Evolutionary conservation across 371 early-diverging fungal genomes (phyloP).

Genomic region (Mucor saturninus): DNA sequence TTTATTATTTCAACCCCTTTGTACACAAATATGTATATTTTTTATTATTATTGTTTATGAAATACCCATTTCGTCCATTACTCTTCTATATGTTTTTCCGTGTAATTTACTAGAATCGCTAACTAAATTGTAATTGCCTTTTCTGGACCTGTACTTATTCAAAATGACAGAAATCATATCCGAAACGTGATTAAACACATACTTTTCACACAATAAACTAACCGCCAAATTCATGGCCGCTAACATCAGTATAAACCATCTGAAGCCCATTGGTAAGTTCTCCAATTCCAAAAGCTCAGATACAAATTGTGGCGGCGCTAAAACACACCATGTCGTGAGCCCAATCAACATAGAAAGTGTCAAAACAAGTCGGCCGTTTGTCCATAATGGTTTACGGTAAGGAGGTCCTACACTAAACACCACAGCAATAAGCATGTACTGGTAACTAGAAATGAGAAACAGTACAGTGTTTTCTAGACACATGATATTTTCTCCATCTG

Average conservation of each 20-base stretch:
- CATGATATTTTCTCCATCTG: constrained; percentile 71
- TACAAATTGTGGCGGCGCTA: constrained; percentile 51
- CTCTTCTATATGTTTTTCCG: constrained; percentile 52
- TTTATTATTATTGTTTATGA: background rate
- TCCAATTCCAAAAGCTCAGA: constrained; percentile 63
- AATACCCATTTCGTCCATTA: constrained; percentile 55
- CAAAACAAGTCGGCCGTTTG: constrained; percentile 76
- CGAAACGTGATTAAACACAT: constrained; percentile 41
- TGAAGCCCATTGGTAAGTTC: constrained; percentile 52
- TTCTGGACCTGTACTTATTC: constrained; percentile 5
- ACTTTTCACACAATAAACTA: constrained; percentile 61
- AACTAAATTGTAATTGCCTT: constrained; percentile 27
- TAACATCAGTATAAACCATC: constrained; percentile 49
- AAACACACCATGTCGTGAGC: constrained; percentile 55
- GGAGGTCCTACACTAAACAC: constrained; percentile 96
- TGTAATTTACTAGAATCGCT: constrained; percentile 1
- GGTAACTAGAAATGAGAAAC: constrained; percentile 88
- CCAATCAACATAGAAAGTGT: constrained; percentile 51
- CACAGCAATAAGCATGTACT: constrained; percentile 88
- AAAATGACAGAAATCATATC: constrained; percentile 16
- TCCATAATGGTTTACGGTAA: constrained; percentile 80
- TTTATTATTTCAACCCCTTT: background rate
- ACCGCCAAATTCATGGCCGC: constrained; percentile 51
- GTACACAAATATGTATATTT: background rate
- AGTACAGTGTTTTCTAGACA: constrained; percentile 90